phyloP scores from a whole-genome alignment of 768 basidiomycete species.

The Lactifluus pinguis region DNA sequence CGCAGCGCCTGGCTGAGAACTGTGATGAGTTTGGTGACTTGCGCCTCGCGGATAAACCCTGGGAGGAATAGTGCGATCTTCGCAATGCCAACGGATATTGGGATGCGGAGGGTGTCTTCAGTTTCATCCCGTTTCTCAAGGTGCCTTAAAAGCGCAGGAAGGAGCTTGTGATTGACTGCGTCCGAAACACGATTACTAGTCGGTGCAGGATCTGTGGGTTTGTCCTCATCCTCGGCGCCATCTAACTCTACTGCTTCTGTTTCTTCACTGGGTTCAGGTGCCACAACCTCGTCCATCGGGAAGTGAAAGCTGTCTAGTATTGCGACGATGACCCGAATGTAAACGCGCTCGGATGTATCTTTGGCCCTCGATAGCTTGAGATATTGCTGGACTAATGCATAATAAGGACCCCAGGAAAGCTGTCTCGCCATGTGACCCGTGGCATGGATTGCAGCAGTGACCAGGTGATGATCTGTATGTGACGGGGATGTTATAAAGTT shows the following conservation, averaged over 20 bases:
- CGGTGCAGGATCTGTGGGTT: slow-evolving; percentile 13
- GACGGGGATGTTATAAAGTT: slow-evolving; percentile 63
- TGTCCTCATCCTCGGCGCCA: slow-evolving; percentile 24
- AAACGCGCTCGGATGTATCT: slow-evolving; percentile 65
- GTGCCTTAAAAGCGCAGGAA: slow-evolving; percentile 72
- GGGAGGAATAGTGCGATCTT: slow-evolving; percentile 81
- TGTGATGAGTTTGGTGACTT: slow-evolving; percentile 71
- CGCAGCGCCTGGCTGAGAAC: slow-evolving; percentile 82
- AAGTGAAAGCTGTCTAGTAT: slow-evolving; percentile 91
- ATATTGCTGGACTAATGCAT: slow-evolving; percentile 71
- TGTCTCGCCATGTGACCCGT: slow-evolving; percentile 70
- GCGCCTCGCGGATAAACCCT: slow-evolving; percentile 45
- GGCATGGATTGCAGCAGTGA: slow-evolving; percentile 79
- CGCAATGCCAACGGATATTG: slow-evolving; percentile 79
- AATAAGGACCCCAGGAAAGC: slow-evolving; percentile 79
- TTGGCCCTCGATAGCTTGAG: slow-evolving; percentile 60
- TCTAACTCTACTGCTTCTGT: slow-evolving; percentile 24
- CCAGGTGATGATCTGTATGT: slow-evolving; percentile 72
- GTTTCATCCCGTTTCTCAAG: slow-evolving; percentile 75
- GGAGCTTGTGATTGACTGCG: slow-evolving; percentile 61
- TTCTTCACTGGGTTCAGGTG: slow-evolving; percentile 23
- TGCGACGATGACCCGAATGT: slow-evolving; percentile 76
- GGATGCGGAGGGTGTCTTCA: slow-evolving; percentile 82
- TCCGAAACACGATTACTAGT: slow-evolving; percentile 46
- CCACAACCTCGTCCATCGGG: slow-evolving; percentile 56